Evolutionary conservation across 2,329 filamentous ascomycete species (phyloP), one percentile per base, ranked within the genome.

Genomic region (Penicillium sp.): DNA sequence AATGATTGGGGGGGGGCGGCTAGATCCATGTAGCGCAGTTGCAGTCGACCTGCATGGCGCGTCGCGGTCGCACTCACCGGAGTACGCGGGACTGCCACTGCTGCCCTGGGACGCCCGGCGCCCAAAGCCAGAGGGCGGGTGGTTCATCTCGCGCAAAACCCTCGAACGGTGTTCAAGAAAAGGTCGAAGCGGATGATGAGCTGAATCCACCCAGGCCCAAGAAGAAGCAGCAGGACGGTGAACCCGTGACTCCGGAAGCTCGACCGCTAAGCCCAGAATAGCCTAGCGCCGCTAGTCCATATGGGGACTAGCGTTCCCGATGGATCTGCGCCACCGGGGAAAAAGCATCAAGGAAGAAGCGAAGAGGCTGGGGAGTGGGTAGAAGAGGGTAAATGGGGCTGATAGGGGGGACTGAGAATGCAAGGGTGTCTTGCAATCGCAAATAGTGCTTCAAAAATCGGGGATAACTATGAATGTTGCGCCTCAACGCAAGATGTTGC

Each of bases 241-340:
- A 75, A 73, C 73, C 73, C 74, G 73, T 75, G 73, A 76, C 74
- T 73, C 70, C 72, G 69, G 71, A 67, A 73, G 68, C 69, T 70
- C 64, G 58, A 63, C 61, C 60, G 65, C 76, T 78, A 78, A 67
- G 50, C 73, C 70, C 1, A 42, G 67, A 67, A 19, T 2, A 65
- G 68, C 53, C 70, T 63, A 69, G 63, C 65, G 58, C 60, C 35
- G 40, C 68, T 72, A 75, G 58, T 3, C 65, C 62, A 26, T 2
- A 69, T 69, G 38, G 3, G 49, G 72, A 59, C 70, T 79, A 79
- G 77, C 71, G 72, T 62, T 77, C 73, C 75, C 75, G 74, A 71
- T 63, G 68, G 74, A 74, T 76, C 72, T 65, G 64, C 67, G 64
- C 68, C 66, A 65, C 59, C 57, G 66, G 63, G 59, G 68, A 67